phyloP scores from a whole-genome alignment of 495 filamentous ascomycete species.

The Clohesyomyces aquaticus region DNA sequence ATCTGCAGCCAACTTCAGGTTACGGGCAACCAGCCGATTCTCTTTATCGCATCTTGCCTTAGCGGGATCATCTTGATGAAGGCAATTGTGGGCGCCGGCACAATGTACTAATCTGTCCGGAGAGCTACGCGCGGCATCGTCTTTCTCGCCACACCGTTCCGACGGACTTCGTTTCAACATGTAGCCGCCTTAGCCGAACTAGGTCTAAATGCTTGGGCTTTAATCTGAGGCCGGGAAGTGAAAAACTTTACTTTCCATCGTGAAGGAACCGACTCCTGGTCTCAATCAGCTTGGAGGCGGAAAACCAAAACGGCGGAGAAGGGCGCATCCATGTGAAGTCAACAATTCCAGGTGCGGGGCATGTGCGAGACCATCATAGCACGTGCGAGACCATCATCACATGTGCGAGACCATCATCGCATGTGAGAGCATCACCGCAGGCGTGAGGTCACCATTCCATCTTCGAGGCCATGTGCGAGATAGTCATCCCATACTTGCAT shows the following conservation, averaged over 20 bases:
- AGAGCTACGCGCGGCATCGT: conserved; percentile 5
- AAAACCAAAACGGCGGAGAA: too few species aligned
- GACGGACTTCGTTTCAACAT: conserved; percentile 4
- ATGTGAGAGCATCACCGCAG: too few species aligned
- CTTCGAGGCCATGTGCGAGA: too few species aligned
- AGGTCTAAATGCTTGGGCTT: conserved; percentile 14
- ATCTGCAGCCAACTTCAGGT: not conserved
- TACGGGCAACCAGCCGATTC: not conserved
- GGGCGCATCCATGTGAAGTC: too few species aligned
- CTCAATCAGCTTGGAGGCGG: not conserved
- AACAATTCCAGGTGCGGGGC: too few species aligned
- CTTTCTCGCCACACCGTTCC: conserved; percentile 9
- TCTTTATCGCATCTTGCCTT: conserved; percentile 12
- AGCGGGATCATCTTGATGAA: conserved; percentile 7
- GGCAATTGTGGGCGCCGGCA: not conserved
- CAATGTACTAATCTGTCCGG: not conserved
- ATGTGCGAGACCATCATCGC: too few species aligned
- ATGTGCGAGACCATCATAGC: too few species aligned
- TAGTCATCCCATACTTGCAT: too few species aligned
- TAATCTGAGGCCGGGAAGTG: not conserved
- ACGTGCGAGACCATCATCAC: too few species aligned
- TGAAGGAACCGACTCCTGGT: not conserved
- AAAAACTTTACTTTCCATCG: not conserved
- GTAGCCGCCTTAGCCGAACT: conserved; percentile 2
- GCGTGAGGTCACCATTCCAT: too few species aligned